phyloP scores from a whole-genome alignment of 306 rosid species.

The Psophocarpus tetragonolobus region DNA sequence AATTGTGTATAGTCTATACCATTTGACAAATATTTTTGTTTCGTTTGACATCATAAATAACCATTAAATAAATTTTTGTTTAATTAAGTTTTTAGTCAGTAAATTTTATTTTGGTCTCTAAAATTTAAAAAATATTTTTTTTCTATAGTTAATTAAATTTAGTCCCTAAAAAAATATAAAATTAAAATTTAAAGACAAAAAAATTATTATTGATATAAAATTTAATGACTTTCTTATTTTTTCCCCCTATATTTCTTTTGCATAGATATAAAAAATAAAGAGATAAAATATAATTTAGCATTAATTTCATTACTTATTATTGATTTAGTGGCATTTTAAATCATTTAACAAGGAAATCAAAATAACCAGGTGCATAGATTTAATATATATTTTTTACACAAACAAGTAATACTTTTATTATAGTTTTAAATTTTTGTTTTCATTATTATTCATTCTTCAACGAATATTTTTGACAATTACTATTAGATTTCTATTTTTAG shows the following conservation, averaged over 20 bases:
- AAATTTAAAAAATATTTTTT: too few relatives aligned
- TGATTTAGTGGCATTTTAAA: background rate
- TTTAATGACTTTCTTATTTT: background rate
- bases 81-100: too few relatives aligned
- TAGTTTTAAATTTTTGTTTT: background rate
- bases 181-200: too few relatives aligned
- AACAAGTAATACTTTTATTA: too few relatives aligned
- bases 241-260: background rate
- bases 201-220: too few relatives aligned
- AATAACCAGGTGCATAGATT: background rate
- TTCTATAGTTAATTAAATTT: too few relatives aligned
- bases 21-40: too few relatives aligned
- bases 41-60: background rate
- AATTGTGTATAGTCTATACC: too few relatives aligned
- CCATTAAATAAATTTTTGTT: background rate
- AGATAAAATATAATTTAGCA: background rate
- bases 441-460: background rate
- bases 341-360: background rate
- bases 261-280: background rate
- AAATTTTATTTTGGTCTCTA: too few relatives aligned
- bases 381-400: too few relatives aligned
- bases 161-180: too few relatives aligned
- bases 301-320: background rate
- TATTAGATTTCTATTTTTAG: background rate
- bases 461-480: background rate